Base-by-base conservation (phyloP, 805 yeast genomes). In the Suhomyces pyralidae region DNA sequence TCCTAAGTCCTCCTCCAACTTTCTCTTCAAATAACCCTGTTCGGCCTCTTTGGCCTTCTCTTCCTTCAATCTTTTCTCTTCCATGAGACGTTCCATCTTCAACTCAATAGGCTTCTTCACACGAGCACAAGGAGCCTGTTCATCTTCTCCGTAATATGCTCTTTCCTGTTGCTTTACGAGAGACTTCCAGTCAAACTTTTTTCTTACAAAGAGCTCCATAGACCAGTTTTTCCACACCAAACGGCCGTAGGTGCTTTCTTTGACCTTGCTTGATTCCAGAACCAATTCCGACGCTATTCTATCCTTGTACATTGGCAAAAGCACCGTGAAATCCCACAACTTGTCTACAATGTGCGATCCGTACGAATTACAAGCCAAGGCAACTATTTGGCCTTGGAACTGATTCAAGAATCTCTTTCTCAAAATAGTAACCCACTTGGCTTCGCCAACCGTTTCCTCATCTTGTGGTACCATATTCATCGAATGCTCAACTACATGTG, bases 141-240 rank as follows among this genome's bases (percentile, higher is more conserved):
- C 60, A 3, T 53, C 52, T 20, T 54, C 65, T 8, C 67, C 68
- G 42, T 54, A 63, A 50, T 62, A 73, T 36, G 65, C 74, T 43
- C 60, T 61, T 52, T 71, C 77, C 44, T 76, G 79, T 40, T 68
- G 67, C 53, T 82, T 88, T 15, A 85, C 77, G 38, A 81, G 58
- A 14, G 77, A 58, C 69, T 87, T 89, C 98, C 98, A 93, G 63
- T 91, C 97, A 62, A 76, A 81, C 66, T 85, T 81, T 69, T 85
- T 84, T 64, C 96, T 79, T 9, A 74, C 65, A 62, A 83, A 93
- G 60, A 85, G 70, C 66, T 94, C 98, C 85, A 93, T 80, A 28
- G 81, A 73, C 97, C 97, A 94, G 67, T 93, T 93, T 66, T 86
- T 89, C 98, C 97, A 94, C 1, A 94, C 98, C 61, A 84, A 79